Conservation (phyloP, 1,284 basidiomycete genomes). For the Hemileia vastatrix region DNA sequence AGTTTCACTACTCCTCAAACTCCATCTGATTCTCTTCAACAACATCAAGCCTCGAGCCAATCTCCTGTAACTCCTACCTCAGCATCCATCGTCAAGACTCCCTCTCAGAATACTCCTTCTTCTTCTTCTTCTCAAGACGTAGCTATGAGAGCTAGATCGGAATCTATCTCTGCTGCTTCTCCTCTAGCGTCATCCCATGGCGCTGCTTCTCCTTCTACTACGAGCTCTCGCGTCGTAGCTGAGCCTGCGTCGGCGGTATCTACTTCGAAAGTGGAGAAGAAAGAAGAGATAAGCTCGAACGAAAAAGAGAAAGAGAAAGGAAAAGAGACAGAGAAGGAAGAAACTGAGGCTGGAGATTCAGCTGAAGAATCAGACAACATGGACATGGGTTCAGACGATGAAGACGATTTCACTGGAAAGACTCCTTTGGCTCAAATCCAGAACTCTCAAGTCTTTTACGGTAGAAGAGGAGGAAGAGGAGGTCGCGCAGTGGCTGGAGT, state of each 20-base stretch:
- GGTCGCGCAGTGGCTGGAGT: conserved; percentile 18
- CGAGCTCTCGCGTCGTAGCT: background rate
- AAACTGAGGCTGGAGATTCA: background rate
- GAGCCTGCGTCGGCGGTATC: background rate
- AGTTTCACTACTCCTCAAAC: background rate
- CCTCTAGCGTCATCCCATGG: background rate
- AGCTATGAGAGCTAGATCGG: background rate
- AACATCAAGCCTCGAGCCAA: background rate
- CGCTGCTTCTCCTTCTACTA: background rate
- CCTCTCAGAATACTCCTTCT: background rate
- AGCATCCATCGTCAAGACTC: too few relatives aligned
- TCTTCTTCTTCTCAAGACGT: background rate
- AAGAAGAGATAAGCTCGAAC: background rate
- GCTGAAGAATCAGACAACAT: conserved; percentile 14
- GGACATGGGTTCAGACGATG: conserved; percentile 11
- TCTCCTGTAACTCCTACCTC: too few relatives aligned
- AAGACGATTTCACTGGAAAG: conserved; percentile 14
- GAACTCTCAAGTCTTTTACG: conserved; percentile 19
- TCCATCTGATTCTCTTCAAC: background rate
- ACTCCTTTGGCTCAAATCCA: conserved; percentile 15
- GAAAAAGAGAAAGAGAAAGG: conserved; percentile 15
- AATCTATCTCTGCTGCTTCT: background rate
- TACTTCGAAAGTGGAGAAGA: too few relatives aligned
- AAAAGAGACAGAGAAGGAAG: conserved; percentile 19
- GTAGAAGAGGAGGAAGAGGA: conserved; percentile 1